Conservation (phyloP, 305 asterid genomes). For the Plantago coronopus region DNA sequence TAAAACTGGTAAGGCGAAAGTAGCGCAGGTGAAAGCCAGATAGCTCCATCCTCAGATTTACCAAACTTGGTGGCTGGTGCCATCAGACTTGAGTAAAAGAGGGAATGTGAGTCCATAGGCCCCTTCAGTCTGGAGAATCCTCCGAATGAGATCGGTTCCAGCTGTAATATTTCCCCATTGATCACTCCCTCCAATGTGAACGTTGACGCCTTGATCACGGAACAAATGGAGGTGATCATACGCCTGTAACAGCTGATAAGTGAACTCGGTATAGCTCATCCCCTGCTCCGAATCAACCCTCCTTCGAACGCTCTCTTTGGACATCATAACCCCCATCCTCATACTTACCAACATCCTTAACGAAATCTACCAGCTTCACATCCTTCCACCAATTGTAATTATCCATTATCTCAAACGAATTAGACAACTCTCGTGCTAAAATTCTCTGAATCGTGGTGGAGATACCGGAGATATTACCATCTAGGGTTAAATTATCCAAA, state of each 20-base stretch:
- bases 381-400: slow-evolving; percentile 95
- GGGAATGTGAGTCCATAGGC: slow-evolving; percentile 73
- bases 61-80: slow-evolving; percentile 92
- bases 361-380: slow-evolving; percentile 61
- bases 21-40: slow-evolving; percentile 70
- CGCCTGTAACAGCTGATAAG: slow-evolving; percentile 79
- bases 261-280: slow-evolving; percentile 84
- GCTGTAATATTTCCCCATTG: slow-evolving; percentile 96
- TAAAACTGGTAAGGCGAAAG: slow-evolving; percentile 82
- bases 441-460: slow-evolving; percentile 41
- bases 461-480: slow-evolving; percentile 47
- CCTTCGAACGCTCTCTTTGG: slow-evolving; percentile 78
- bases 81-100: slow-evolving; percentile 81
- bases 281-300: slow-evolving; percentile 80
- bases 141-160: slow-evolving; percentile 83
- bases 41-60: slow-evolving; percentile 85
- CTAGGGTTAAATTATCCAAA: slow-evolving; percentile 47
- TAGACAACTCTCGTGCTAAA: slow-evolving; percentile 33
- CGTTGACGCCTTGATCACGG: slow-evolving; percentile 53
- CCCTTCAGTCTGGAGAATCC: slow-evolving; percentile 51
- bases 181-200: slow-evolving; percentile 89
- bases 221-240: slow-evolving; percentile 71
- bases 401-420: slow-evolving; percentile 44
- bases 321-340: slow-evolving; percentile 79
- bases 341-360: slow-evolving; percentile 61